Evolutionary conservation across 108 stramenopile species (phyloP), one percentile per base, ranked within the genome.

Genomic region (Nitzschia inconspicua): DNA sequence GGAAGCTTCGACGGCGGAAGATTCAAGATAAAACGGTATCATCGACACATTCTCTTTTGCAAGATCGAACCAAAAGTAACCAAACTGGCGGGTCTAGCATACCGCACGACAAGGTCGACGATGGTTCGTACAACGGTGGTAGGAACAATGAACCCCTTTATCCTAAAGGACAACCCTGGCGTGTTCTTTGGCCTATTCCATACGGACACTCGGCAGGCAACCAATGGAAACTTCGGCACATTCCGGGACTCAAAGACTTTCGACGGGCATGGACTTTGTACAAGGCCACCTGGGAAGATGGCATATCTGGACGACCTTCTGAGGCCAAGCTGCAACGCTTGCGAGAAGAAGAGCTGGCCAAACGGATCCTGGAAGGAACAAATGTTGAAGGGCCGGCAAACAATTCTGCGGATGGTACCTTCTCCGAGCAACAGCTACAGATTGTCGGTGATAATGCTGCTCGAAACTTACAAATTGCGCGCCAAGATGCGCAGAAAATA

Each of bases 401-500:
- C 8, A 42, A 18, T 11, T 8, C 40, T n/a, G 3, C 16, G 28
- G 5, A 11, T 3, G 5, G 7, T 10, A 58, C 37, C 27, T n/a
- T 18, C 27, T 24, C 50, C 39, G 10, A 44, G 42, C 29, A 41
- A 54, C 24, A 42, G 60, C 6, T 44, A 37, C 27, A 39, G 4
- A 26, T 55, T 16, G 20, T 43, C 19, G 44, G 64, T 32, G 73
- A 62, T 51, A 93, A 93, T 70, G 70, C 79, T 3, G 44, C 73
- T 39, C 64, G 66, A 26, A 93, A 93, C 60, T 27, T 84, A 5
- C n/a, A 68, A 25, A 57, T 72, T 5, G 68, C 73, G 24, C 50
- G 60, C 40, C 27, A 74, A 18, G 73, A 76, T 44, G 70, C 76
- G 27, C 63, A 72, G 4, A 56, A 73, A n/a, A 23, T 85, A 1